Conservation (phyloP, 345 rosid genomes). For the Trapa incisa region DNA sequence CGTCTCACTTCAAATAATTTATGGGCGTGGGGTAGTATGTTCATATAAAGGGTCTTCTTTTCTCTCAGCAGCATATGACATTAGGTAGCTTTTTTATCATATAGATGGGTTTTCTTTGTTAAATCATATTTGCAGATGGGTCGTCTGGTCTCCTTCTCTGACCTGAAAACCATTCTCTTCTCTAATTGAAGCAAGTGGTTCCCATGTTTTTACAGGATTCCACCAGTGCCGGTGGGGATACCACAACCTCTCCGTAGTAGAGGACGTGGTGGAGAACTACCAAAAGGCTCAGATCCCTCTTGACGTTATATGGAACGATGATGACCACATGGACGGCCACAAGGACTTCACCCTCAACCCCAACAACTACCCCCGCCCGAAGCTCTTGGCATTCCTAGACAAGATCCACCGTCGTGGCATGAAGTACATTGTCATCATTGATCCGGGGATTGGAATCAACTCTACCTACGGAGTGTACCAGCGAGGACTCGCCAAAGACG, state of each 20-base stretch:
- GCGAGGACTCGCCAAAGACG: slow-evolving; percentile 68
- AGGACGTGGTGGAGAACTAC: slow-evolving; percentile 87
- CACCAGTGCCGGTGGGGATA: slow-evolving; percentile 99
- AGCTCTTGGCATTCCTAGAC: slow-evolving; percentile 71
- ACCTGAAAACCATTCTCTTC: too few relatives aligned
- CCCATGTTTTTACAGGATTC: slow-evolving; percentile 40
- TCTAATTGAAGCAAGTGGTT: too few relatives aligned
- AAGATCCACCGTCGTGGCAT: slow-evolving; percentile 73
- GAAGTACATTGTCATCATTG: slow-evolving; percentile 80
- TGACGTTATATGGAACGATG: slow-evolving; percentile 94
- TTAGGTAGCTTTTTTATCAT: not conserved
- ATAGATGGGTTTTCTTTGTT: not conserved
- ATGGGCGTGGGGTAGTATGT: not conserved
- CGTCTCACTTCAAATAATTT: not conserved
- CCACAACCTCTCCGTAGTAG: slow-evolving; percentile 81
- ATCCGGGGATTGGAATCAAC: slow-evolving; percentile 75
- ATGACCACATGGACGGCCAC: slow-evolving; percentile 91
- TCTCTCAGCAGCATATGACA: too few relatives aligned
- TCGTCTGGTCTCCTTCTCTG: too few relatives aligned
- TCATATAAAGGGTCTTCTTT: not conserved
- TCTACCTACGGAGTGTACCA: slow-evolving; percentile 63
- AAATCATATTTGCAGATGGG: not conserved
- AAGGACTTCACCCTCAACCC: slow-evolving; percentile 94
- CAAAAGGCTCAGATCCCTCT: slow-evolving; percentile 75
- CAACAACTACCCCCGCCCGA: slow-evolving; percentile 47